A percentile compares a stretch with the other conserved stretches of the same genome.
phyloP scores from a whole-genome alignment of 208 protist species.

The Leishmania guyanensis region DNA sequence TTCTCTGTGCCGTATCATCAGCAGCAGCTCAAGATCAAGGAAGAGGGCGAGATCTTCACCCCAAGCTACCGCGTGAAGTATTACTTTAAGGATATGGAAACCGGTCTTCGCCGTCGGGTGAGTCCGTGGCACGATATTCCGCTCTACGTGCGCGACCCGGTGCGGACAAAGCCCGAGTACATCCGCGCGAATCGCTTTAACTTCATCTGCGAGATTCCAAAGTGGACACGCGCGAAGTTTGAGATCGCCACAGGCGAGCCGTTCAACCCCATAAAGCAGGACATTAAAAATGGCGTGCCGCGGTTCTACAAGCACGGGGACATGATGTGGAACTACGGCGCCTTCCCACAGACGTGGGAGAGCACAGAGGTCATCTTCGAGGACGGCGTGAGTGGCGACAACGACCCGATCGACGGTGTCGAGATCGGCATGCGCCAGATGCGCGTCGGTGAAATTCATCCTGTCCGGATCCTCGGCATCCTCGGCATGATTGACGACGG shows the following conservation, averaged over 20 bases:
- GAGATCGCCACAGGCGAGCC: constrained; percentile 95
- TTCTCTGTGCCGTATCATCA: constrained; percentile 91
- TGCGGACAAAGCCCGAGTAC: constrained; percentile 85
- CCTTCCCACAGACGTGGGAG: constrained; percentile 97
- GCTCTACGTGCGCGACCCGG: constrained; percentile 81
- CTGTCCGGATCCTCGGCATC: constrained; percentile 90
- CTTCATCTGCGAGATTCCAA: constrained; percentile 95
- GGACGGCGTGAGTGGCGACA: constrained; percentile 84
- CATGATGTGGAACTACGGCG: constrained; percentile 97
- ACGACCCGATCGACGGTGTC: constrained; percentile 92
- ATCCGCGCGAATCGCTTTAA: constrained; percentile 89
- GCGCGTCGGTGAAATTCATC: constrained; percentile 77
- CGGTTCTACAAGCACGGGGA: constrained; percentile 96
- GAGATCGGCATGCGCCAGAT: constrained; percentile 91
- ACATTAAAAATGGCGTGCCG: constrained; percentile 96
- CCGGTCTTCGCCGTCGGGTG: constrained; percentile 66
- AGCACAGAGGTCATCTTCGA: constrained; percentile 91
- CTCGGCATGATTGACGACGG: constrained; percentile 95
- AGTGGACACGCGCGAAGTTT: constrained; percentile 95
- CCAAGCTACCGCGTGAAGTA: constrained; percentile 92
- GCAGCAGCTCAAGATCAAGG: constrained; percentile 85
- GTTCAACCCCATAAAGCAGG: constrained; percentile 96
- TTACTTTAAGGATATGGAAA: constrained; percentile 90
- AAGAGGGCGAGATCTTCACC: constrained; percentile 87
- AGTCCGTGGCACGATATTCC: constrained; percentile 94